These are phyloP conservation scores for Acer yangbiense DNA, from an alignment of 345 rosid genomes.

Conservation along the genomic window DNA sequence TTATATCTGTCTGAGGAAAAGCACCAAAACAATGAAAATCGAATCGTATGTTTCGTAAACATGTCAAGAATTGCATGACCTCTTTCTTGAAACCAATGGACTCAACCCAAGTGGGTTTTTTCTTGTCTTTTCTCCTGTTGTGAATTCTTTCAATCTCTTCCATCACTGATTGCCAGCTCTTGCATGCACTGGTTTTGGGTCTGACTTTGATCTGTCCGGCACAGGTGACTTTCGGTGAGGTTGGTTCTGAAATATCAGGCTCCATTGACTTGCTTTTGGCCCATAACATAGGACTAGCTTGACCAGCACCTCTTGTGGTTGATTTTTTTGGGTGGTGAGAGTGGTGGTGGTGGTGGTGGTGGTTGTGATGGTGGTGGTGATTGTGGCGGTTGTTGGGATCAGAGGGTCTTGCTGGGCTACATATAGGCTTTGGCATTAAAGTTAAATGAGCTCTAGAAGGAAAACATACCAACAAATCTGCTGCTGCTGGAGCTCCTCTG, in stretches of 20 bases:
- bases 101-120: constrained; percentile 45
- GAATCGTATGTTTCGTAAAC: constrained; percentile 53
- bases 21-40: constrained; percentile 74
- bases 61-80: constrained; percentile 65
- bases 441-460: constrained; percentile 75
- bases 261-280: constrained; percentile 59
- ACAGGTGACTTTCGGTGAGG: constrained; percentile 89
- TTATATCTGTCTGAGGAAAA: constrained; percentile 49
- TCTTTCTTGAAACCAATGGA: constrained; percentile 76
- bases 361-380: constrained; percentile 39
- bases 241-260: constrained; percentile 62
- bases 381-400: constrained; percentile 48
- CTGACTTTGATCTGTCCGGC: constrained; percentile 95
- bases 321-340: constrained; percentile 41
- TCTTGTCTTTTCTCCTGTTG: constrained; percentile 39
- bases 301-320: constrained; percentile 25
- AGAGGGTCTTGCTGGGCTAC: constrained; percentile 67
- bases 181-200: constrained; percentile 55
- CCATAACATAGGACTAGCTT: constrained; percentile 69
- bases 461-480: constrained; percentile 83
- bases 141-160: constrained; percentile 69
- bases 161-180: constrained; percentile 84
- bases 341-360: constrained; percentile 27
- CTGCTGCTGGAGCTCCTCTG: constrained; percentile 59
- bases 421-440: constrained; percentile 68